phyloP scores from a whole-genome alignment of 306 rosid genomes.

The Lablab purpureus region DNA sequence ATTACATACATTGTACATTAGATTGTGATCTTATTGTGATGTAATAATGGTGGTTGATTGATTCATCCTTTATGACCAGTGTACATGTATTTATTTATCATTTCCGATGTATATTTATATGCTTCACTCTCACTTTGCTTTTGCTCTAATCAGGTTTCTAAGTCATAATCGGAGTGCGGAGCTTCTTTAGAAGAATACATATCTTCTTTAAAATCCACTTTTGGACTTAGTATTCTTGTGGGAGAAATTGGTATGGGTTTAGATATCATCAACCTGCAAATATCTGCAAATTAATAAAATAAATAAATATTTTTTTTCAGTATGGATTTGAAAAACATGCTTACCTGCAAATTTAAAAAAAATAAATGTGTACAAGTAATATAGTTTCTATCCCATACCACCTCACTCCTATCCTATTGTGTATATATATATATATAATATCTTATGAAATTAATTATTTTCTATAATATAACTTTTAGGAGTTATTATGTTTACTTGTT shows the following conservation, averaged over 20 bases:
- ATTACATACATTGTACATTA: background rate
- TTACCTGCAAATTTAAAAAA: too few relatives aligned
- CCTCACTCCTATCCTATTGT: too few relatives aligned
- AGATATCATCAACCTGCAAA: too few relatives aligned
- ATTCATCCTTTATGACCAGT: slow-evolving; percentile 33
- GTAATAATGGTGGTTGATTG: slow-evolving; percentile 4
- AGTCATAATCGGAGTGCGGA: slow-evolving; percentile 64
- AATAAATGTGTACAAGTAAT: too few relatives aligned
- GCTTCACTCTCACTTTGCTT: slow-evolving; percentile 27
- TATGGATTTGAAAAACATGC: too few relatives aligned
- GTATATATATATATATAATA: too few relatives aligned
- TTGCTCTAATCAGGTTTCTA: slow-evolving; percentile 60
- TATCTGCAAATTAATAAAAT: too few relatives aligned
- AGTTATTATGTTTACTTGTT: too few relatives aligned
- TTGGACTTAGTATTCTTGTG: slow-evolving; percentile 66
- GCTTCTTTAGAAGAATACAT: slow-evolving; percentile 68
- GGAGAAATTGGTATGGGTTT: slow-evolving; percentile 71
- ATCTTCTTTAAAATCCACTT: slow-evolving; percentile 60
- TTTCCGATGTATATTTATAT: background rate
- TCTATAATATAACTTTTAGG: too few relatives aligned
- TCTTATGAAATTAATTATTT: too few relatives aligned
- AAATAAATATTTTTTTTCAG: too few relatives aligned
- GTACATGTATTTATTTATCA: slow-evolving; percentile 1
- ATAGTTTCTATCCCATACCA: too few relatives aligned
- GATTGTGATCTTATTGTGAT: slow-evolving; percentile 11